A percentile compares a stretch with the other conserved stretches of the same genome.
Conservation (phyloP, 2,329 filamentous ascomycete genomes). For the Colletotrichum sp. region DNA sequence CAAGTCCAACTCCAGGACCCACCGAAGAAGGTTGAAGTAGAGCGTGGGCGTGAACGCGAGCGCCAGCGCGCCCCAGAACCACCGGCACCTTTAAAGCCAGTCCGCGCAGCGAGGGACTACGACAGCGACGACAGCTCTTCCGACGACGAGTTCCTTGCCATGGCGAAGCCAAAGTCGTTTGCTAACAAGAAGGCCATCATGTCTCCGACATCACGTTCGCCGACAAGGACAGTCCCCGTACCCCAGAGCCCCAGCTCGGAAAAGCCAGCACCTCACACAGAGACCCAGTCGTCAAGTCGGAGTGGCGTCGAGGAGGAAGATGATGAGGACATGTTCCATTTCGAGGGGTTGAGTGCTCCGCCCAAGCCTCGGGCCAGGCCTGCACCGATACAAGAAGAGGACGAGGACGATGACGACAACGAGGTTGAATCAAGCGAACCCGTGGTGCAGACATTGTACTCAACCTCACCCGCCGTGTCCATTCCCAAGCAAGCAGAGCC, state of each 20-base stretch:
- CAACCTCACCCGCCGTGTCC: slow-evolving; percentile 49
- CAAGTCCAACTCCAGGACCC: not conserved
- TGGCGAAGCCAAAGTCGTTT: slow-evolving; percentile 39
- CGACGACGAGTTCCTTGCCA: slow-evolving; percentile 45
- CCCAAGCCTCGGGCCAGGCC: slow-evolving; percentile 28
- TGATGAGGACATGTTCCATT: slow-evolving; percentile 50
- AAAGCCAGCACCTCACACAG: not conserved
- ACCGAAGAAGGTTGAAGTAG: not conserved
- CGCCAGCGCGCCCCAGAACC: not conserved
- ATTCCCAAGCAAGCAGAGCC: slow-evolving; percentile 35
- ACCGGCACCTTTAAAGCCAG: not conserved
- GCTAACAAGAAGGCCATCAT: slow-evolving; percentile 28
- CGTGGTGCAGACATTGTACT: slow-evolving; percentile 35
- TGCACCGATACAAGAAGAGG: slow-evolving; percentile 36
- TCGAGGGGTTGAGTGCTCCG: slow-evolving; percentile 43
- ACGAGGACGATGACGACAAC: slow-evolving; percentile 35
- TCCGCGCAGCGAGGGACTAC: not conserved
- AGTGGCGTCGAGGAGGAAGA: slow-evolving; percentile 4
- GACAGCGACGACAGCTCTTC: slow-evolving; percentile 37
- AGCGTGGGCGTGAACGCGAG: not conserved
- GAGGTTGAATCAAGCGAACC: slow-evolving; percentile 13
- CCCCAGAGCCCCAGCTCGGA: not conserved
- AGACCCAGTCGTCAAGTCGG: not conserved
- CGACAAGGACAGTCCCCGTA: not conserved
- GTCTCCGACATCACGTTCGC: slow-evolving; percentile 15